Percentiles rank a stretch among this genome's conserved stretches.
phyloP scores from a whole-genome alignment of 2,329 filamentous ascomycete species.

The Meredithiella fracta region DNA sequence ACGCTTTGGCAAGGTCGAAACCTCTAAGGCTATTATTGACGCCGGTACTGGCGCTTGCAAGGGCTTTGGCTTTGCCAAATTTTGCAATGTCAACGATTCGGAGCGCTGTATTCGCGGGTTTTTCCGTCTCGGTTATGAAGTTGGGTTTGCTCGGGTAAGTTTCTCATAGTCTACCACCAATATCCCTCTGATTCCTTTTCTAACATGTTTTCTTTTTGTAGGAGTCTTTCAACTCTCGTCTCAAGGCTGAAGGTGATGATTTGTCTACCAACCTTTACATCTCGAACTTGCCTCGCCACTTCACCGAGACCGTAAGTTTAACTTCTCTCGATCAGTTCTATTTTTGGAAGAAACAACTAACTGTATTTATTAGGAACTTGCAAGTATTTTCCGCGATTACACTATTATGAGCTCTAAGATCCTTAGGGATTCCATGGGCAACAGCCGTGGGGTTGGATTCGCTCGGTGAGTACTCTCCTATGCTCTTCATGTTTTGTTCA shows the following conservation, averaged over 20 bases:
- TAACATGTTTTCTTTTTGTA: slow-evolving; percentile 23
- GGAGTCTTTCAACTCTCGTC: slow-evolving; percentile 96
- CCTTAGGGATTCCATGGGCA: slow-evolving; percentile 76
- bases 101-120: slow-evolving; percentile 95
- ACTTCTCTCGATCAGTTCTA: neutral
- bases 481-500: slow-evolving; percentile 13
- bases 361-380: slow-evolving; percentile 41
- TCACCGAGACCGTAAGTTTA: slow-evolving; percentile 68
- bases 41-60: slow-evolving; percentile 87
- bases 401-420: slow-evolving; percentile 89
- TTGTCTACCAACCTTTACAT: slow-evolving; percentile 91
- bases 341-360: slow-evolving; percentile 14
- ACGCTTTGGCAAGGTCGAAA: slow-evolving; percentile 86
- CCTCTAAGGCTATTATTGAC: slow-evolving; percentile 97
- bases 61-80: slow-evolving; percentile 96
- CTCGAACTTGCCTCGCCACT: slow-evolving; percentile 81
- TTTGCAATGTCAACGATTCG: slow-evolving; percentile 69
- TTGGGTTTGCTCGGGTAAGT: slow-evolving; percentile 81
- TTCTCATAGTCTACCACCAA: neutral
- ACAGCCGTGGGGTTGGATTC: slow-evolving; percentile 93
- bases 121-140: slow-evolving; percentile 86
- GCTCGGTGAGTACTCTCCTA: slow-evolving; percentile 50
- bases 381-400: slow-evolving; percentile 61
- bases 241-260: slow-evolving; percentile 88
- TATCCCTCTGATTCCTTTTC: neutral